Percentiles rank a stretch among this genome's conserved stretches.
Conservation (phyloP, 305 asterid species). For the Fraxinus nigra region DNA sequence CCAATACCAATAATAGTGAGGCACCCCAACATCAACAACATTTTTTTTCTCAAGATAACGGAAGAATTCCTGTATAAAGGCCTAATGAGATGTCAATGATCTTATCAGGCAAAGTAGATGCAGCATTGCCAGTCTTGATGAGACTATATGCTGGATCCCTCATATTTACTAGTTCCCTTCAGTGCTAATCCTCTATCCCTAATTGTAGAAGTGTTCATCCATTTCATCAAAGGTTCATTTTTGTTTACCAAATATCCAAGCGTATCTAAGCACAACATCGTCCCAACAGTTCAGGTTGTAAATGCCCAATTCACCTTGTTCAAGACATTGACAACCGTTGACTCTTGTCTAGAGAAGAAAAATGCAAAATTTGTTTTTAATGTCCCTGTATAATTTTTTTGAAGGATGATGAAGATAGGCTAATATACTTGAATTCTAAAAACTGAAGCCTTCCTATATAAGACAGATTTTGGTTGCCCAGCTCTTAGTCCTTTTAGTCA, state of each 20-base stretch:
- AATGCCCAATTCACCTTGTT: background rate
- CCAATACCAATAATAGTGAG: too few species aligned
- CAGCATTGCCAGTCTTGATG: background rate
- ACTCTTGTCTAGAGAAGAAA: background rate
- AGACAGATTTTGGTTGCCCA: background rate
- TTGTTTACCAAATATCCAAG: background rate
- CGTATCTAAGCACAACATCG: too few species aligned
- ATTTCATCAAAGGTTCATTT: background rate
- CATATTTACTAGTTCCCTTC: background rate
- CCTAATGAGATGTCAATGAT: background rate
- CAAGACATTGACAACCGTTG: background rate
- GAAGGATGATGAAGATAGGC: background rate
- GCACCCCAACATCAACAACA: background rate
- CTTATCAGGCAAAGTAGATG: background rate
- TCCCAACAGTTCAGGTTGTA: background rate
- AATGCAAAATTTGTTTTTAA: background rate
- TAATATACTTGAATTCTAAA: background rate
- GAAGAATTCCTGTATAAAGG: background rate
- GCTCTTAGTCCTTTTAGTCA: background rate
- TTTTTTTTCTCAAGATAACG: background rate
- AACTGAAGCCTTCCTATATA: background rate
- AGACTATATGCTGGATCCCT: background rate
- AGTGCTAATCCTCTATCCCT: background rate
- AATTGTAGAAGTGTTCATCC: background rate
- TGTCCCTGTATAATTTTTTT: background rate